Percentiles rank a stretch among this genome's conserved stretches.
phyloP scores from a whole-genome alignment of 2,329 filamentous ascomycete genomes.

The Botrytis galanthina region DNA sequence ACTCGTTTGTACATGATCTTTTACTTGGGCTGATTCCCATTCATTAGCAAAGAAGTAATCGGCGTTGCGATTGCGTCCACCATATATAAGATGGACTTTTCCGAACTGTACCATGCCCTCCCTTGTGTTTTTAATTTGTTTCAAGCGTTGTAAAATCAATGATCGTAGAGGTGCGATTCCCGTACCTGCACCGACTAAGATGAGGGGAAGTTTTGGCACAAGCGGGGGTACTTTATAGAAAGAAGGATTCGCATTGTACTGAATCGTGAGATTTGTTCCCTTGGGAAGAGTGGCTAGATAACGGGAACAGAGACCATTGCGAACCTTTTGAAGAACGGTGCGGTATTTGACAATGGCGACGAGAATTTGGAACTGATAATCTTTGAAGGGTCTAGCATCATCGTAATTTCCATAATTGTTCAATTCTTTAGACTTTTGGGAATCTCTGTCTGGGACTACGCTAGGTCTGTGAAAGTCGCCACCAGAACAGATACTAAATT shows the following conservation, averaged over 20 bases:
- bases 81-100: conserved; percentile 68
- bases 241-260: conserved; percentile 55
- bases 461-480: conserved; percentile 41
- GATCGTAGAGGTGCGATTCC: conserved; percentile 82
- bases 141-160: conserved; percentile 71
- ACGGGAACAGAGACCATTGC: conserved; percentile 85
- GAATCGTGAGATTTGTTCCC: conserved; percentile 24
- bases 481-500: conserved; percentile 89
- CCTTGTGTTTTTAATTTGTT: conserved; percentile 12
- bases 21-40: conserved; percentile 54
- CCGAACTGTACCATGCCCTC: conserved; percentile 35
- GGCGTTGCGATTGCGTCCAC: conserved; percentile 68
- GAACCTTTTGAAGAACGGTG: conserved; percentile 78
- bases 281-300: conserved; percentile 72
- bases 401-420: neutral
- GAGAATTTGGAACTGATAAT: conserved; percentile 64
- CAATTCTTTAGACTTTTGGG: neutral
- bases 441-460: no score
- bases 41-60: conserved; percentile 84
- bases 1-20: conserved; percentile 46
- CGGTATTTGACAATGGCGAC: conserved; percentile 89
- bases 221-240: conserved; percentile 50
- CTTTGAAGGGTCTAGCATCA: conserved; percentile 17
- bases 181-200: conserved; percentile 82
- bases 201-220: conserved; percentile 51